These are phyloP conservation scores for Hypoxylon sp. DNA, from an alignment of 2,329 filamentous ascomycete genomes.

Conservation along the genomic window DNA sequence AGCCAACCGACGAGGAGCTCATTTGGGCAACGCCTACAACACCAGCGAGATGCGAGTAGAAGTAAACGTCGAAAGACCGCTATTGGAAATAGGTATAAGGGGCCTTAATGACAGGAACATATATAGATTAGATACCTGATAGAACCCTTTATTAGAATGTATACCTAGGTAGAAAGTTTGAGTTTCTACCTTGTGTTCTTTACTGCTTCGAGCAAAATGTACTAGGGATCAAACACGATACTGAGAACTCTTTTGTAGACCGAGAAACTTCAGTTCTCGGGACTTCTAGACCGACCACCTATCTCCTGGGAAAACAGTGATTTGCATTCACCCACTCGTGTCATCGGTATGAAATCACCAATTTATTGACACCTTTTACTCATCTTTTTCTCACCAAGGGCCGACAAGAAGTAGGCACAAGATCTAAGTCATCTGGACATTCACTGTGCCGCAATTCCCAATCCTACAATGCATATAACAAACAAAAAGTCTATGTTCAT, in stretches of 20 bases:
- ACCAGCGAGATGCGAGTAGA: conserved; percentile 8
- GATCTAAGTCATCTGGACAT: neutral
- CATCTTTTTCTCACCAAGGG: neutral
- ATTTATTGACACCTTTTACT: neutral
- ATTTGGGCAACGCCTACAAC: conserved; percentile 46
- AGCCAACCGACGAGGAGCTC: conserved; percentile 44
- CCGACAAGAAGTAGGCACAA: neutral
- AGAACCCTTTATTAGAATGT: neutral
- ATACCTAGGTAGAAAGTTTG: neutral
- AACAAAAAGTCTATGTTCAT: no score
- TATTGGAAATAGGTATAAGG: neutral
- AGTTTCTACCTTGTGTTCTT: neutral
- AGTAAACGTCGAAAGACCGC: neutral
- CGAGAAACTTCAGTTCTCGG: no score
- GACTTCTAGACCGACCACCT: no score
- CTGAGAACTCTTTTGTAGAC: neutral
- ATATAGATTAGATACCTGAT: neutral
- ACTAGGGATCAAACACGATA: neutral
- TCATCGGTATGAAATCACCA: neutral
- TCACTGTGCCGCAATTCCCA: neutral
- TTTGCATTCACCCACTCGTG: no score
- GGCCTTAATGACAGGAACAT: neutral
- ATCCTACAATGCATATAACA: neutral
- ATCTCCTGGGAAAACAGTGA: no score
- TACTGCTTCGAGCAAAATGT: neutral